phyloP scores from a whole-genome alignment of 495 filamentous ascomycete genomes.

The Hypomontagnella monticulosa region DNA sequence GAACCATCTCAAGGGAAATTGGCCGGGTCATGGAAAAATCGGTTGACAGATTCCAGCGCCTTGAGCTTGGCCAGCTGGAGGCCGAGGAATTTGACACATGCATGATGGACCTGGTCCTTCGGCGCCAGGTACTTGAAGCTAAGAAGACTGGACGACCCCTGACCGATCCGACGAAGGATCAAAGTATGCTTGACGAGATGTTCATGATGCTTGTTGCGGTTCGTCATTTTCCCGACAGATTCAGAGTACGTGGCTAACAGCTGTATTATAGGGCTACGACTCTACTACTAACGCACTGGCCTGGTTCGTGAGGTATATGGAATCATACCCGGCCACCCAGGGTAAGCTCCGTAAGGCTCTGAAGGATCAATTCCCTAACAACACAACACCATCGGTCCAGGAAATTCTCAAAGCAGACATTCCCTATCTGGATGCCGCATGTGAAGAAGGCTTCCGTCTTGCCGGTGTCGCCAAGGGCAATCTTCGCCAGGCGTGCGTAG shows the following conservation, averaged over 20 bases:
- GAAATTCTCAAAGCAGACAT: conserved; percentile 47
- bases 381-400: conserved; percentile 27
- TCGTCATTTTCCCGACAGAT: no score
- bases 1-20: neutral
- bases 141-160: no score
- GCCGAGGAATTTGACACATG: neutral
- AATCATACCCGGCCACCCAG: conserved; percentile 39
- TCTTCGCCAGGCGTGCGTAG: conserved; percentile 42
- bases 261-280: no score
- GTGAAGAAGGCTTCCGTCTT: conserved; percentile 50
- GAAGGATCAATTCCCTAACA: conserved; percentile 27
- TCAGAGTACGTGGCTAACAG: no score
- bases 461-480: conserved; percentile 30
- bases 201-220: no score
- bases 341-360: conserved; percentile 42
- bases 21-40: neutral
- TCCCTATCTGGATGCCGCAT: conserved; percentile 51
- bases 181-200: no score
- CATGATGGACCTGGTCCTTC: neutral
- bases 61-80: neutral
- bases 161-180: no score
- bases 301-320: conserved; percentile 52
- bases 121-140: neutral
- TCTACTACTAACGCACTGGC: no score
- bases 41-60: neutral